phyloP scores from a whole-genome alignment of 768 basidiomycete species.

The Pisolithus albus region DNA sequence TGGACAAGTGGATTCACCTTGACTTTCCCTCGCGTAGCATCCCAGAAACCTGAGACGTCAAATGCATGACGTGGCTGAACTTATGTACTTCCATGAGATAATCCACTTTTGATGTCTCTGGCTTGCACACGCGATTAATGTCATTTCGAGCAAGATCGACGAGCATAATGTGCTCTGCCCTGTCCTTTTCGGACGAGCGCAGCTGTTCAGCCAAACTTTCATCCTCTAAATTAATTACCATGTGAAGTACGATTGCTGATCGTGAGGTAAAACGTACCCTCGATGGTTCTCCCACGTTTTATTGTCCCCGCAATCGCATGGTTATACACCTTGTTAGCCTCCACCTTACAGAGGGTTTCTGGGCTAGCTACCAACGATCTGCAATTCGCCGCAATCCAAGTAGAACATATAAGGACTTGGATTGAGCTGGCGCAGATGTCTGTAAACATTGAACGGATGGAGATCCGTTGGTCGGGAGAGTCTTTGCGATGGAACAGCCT shows the following conservation, averaged over 20 bases:
- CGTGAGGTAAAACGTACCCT: constrained; percentile 50
- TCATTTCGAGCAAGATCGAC: constrained; percentile 98
- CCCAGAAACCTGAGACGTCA: constrained; percentile 94
- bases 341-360: constrained; percentile 95
- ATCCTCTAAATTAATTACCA: constrained; percentile 65
- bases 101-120: constrained; percentile 93
- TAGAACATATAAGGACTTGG: constrained; percentile 99
- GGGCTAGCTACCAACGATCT: constrained; percentile 98
- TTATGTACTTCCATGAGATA: constrained; percentile 89
- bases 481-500: constrained; percentile 95
- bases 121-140: constrained; percentile 94
- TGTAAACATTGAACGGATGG: constrained; percentile 96
- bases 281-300: constrained; percentile 73
- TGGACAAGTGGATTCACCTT: constrained; percentile 42
- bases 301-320: constrained; percentile 98
- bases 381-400: constrained; percentile 85
- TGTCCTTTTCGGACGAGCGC: constrained; percentile 83
- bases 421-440: constrained; percentile 89
- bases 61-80: constrained; percentile 96
- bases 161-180: constrained; percentile 98
- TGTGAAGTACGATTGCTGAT: constrained; percentile 4
- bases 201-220: constrained; percentile 66
- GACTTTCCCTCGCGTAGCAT: constrained; percentile 72
- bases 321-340: constrained; percentile 86
- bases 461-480: constrained; percentile 77